These are phyloP conservation scores for Alternaria ethzedia DNA, from an alignment of 2,329 filamentous ascomycete genomes.

Conservation along the genomic window DNA sequence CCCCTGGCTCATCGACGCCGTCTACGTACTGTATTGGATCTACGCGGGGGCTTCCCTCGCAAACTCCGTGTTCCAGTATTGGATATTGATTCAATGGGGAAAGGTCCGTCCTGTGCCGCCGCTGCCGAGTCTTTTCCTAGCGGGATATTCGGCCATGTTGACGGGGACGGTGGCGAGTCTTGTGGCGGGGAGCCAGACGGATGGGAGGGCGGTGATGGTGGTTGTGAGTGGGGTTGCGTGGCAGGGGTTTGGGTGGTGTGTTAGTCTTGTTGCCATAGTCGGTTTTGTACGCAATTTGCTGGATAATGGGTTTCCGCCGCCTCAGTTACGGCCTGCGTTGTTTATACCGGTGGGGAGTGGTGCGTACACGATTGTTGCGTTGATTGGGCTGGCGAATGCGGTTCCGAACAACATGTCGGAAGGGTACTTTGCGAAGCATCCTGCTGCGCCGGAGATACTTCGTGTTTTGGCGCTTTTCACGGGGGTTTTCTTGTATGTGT, in stretches of 20 bases:
- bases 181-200: slow-evolving; percentile 65
- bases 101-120: slow-evolving; percentile 66
- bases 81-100: slow-evolving; percentile 60
- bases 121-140: slow-evolving; percentile 74
- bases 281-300: slow-evolving; percentile 71
- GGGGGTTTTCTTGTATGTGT: slow-evolving; percentile 67
- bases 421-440: slow-evolving; percentile 31
- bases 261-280: slow-evolving; percentile 71
- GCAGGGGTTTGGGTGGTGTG: slow-evolving; percentile 71
- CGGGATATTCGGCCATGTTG: slow-evolving; percentile 72
- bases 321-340: slow-evolving; percentile 68
- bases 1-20: slow-evolving; percentile 44
- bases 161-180: slow-evolving; percentile 71
- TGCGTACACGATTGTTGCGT: slow-evolving; percentile 72
- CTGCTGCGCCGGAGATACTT: slow-evolving; percentile 37
- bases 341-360: slow-evolving; percentile 77
- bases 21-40: slow-evolving; percentile 50
- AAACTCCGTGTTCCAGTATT: slow-evolving; percentile 58
- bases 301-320: slow-evolving; percentile 65
- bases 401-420: slow-evolving; percentile 49
- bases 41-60: slow-evolving; percentile 47
- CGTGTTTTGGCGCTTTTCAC: slow-evolving; percentile 51
- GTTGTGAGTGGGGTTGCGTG: slow-evolving; percentile 69
- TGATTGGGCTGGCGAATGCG: slow-evolving; percentile 69
- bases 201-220: slow-evolving; percentile 62